Base-by-base conservation (phyloP, 31 red algal genomes). In the Odonthalia washingtoniensis region DNA sequence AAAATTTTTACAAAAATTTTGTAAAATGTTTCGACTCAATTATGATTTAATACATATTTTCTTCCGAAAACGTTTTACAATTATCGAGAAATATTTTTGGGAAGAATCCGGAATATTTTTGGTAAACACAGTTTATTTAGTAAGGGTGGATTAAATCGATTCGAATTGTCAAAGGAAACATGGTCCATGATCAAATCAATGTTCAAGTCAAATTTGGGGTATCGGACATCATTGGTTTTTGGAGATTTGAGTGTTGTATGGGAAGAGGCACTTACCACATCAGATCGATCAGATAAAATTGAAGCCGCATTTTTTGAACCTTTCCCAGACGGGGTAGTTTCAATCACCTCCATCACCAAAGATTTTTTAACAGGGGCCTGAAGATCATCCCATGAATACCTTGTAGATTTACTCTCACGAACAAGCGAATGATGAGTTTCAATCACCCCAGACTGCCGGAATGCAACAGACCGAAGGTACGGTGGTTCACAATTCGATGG, bases 341-440 rank as follows among this genome's bases (percentile, higher is more conserved):
- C 93, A 52, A 97, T 89, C 4, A 99, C 98, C 70, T 96, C 94
- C 9, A 99, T 87, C 1, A 95, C 63, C 21, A 99, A 74, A 33
- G 90, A 82, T 37, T 88, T 83, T 73, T 93, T 92, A 17, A 91
- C 78, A 42, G 94, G 90, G 24, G 94, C 87, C 75, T 91, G 87
- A 21, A 93, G 95, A 75, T 99, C 95, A 80, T 99, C 98, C 98
- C 98, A 99, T 31, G 98, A 91, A 75, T 99, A 99, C 9, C 98
- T 70, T 4, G 98, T 90, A 38, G 93, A 76, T 75, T 90, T 91
- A 17, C 95, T 93, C 26, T 95, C 93, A 43, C 91, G 72, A 24
- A 99, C 88, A 34, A 99, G 78, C 98, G 95, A 99, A 24, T 80
- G 93, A 62, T 87, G 93, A 39, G 86, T 92, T 67, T 96, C 89